Evolutionary conservation across 1,284 basidiomycete genomes (phyloP).

Genomic region (Trichosporon faecale): DNA sequence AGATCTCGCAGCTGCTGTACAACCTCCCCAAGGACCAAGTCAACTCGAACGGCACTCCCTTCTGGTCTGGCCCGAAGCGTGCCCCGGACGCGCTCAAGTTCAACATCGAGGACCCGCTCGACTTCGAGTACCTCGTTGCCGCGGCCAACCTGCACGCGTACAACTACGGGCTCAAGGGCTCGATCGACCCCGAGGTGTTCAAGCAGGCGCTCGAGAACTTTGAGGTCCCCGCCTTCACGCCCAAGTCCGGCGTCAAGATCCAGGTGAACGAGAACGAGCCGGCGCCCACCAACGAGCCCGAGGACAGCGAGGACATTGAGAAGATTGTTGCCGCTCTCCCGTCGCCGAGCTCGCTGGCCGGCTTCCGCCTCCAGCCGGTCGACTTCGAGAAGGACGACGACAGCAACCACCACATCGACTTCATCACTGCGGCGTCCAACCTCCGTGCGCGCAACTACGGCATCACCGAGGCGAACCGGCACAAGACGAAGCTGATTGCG

Average conservation of each 20-base stretch:
- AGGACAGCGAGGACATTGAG: constrained; percentile 59
- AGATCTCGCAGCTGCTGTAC: constrained; percentile 88
- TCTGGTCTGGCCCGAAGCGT: constrained; percentile 97
- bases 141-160: constrained; percentile 96
- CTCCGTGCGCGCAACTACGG: constrained; percentile 94
- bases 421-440: constrained; percentile 97
- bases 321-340: constrained; percentile 68
- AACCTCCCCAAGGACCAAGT: constrained; percentile 91
- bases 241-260: constrained; percentile 87
- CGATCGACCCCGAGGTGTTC: constrained; percentile 74
- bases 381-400: constrained; percentile 99
- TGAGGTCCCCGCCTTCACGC: constrained; percentile 86
- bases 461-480: constrained; percentile 82
- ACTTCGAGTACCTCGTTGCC: constrained; percentile 85
- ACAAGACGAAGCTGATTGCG: constrained; percentile 97
- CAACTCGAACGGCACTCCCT: constrained; percentile 86
- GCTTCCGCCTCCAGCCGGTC: constrained; percentile 89
- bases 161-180: constrained; percentile 96
- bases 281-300: constrained; percentile 60
- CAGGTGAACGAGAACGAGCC: constrained; percentile 91
- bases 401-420: constrained; percentile 96
- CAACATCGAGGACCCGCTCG: constrained; percentile 74
- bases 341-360: constrained; percentile 83
- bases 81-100: constrained; percentile 92
- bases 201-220: constrained; percentile 81